These are phyloP conservation scores for Rutstroemia sydowiana DNA, from an alignment of 2,329 filamentous ascomycete genomes.

Conservation along the genomic window DNA sequence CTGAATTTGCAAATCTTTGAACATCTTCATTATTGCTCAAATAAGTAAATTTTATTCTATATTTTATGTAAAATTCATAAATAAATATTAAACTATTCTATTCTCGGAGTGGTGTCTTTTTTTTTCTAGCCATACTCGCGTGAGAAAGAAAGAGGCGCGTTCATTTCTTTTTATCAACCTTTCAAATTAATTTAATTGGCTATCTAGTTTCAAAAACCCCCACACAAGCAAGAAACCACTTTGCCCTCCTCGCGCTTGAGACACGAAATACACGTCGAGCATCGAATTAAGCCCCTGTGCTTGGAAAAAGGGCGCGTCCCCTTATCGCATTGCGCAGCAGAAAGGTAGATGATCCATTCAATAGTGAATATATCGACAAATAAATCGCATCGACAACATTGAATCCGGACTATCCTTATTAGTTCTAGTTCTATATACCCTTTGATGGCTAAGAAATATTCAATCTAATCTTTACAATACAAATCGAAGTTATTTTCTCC, in stretches of 20 bases:
- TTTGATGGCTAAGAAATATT: constrained; percentile 11
- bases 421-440: neutral
- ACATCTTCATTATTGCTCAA: too few species aligned
- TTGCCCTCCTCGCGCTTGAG: constrained; percentile 14
- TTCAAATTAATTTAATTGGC: neutral
- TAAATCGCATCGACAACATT: neutral
- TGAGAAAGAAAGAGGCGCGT: neutral
- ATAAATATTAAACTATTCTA: too few species aligned
- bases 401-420: neutral
- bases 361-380: neutral
- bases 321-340: constrained; percentile 14
- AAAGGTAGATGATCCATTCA: neutral
- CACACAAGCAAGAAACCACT: neutral
- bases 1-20: too few species aligned
- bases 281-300: too few species aligned
- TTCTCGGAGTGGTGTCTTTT: too few species aligned
- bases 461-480: neutral
- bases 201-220: neutral
- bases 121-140: too few species aligned
- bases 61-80: too few species aligned
- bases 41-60: too few species aligned
- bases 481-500: constrained; percentile 7
- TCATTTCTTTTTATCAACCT: neutral
- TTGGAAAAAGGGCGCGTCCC: constrained; percentile 15
- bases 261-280: constrained; percentile 20